Evolutionary conservation across 2,329 filamentous ascomycete genomes (phyloP).

Genomic region (Helotiales sp.): DNA sequence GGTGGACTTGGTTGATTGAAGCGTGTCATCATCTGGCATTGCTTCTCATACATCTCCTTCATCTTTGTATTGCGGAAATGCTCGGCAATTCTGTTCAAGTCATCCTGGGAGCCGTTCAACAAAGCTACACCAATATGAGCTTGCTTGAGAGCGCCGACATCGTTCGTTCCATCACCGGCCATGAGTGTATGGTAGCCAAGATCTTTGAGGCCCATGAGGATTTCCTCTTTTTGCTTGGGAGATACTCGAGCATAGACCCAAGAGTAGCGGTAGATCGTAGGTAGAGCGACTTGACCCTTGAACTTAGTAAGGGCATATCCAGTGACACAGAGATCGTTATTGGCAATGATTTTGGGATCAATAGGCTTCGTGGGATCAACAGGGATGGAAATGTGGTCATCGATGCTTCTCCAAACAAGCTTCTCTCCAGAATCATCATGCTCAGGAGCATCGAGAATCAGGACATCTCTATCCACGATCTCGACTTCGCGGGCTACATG

Average conservation of each 20-base stretch:
- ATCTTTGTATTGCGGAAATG: constrained; percentile 94
- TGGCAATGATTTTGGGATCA: constrained; percentile 75
- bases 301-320: constrained; percentile 92
- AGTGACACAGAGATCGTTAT: constrained; percentile 92
- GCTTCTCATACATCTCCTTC: constrained; percentile 99
- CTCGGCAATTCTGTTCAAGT: constrained; percentile 87
- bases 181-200: constrained; percentile 97
- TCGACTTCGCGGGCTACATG: constrained; percentile 95
- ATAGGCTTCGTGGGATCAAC: constrained; percentile 83
- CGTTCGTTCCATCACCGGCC: constrained; percentile 98
- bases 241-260: constrained; percentile 99
- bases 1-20: constrained; percentile 96
- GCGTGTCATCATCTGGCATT: constrained; percentile 83
- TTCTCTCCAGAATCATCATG: constrained; percentile 78
- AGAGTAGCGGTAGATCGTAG: constrained; percentile 77
- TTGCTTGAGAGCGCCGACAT: constrained; percentile 96
- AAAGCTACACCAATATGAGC: constrained; percentile 96
- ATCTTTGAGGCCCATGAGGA: constrained; percentile 93
- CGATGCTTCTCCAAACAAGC: constrained; percentile 91
- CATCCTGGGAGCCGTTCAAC: constrained; percentile 90
- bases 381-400: constrained; percentile 82
- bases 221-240: constrained; percentile 98
- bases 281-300: constrained; percentile 75
- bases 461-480: constrained; percentile 92
- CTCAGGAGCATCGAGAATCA: constrained; percentile 94